A percentile compares a stretch with the other conserved stretches of the same genome.
phyloP scores from a whole-genome alignment of 2,329 filamentous ascomycete genomes.

The Boeremia lycopersici region DNA sequence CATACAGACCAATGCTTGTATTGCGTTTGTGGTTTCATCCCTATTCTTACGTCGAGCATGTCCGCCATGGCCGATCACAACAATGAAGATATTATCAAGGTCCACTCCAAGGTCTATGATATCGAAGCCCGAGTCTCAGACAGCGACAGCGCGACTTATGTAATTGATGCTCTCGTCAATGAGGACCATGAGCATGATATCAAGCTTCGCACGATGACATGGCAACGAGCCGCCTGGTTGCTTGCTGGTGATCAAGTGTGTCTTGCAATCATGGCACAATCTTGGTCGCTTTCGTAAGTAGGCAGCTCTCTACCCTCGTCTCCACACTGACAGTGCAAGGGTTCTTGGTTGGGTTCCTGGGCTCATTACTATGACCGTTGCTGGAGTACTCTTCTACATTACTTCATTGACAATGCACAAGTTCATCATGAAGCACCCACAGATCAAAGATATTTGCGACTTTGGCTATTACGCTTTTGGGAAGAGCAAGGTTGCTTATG shows the following conservation, averaged over 20 bases:
- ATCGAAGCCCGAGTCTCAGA: slow-evolving; percentile 20
- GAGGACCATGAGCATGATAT: slow-evolving; percentile 57
- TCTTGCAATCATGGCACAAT: slow-evolving; percentile 90
- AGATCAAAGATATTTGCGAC: slow-evolving; percentile 89
- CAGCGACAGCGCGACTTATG: slow-evolving; percentile 16
- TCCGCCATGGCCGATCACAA: slow-evolving; percentile 10
- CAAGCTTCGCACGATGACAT: slow-evolving; percentile 53
- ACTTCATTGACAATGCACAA: slow-evolving; percentile 70
- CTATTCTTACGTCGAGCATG: background rate
- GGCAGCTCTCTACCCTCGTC: no score
- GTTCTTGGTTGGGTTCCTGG: slow-evolving; percentile 84
- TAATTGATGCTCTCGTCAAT: slow-evolving; percentile 21
- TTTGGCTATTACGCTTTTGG: slow-evolving; percentile 92
- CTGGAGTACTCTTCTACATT: slow-evolving; percentile 81
- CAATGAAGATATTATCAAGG: slow-evolving; percentile 2
- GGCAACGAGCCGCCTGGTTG: slow-evolving; percentile 76
- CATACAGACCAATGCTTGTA: background rate
- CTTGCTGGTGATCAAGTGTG: slow-evolving; percentile 96
- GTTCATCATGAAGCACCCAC: slow-evolving; percentile 86
- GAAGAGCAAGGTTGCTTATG: slow-evolving; percentile 74
- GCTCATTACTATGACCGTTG: slow-evolving; percentile 79
- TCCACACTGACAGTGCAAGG: slow-evolving; percentile 20
- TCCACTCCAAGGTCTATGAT: slow-evolving; percentile 16
- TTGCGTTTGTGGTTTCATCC: background rate
- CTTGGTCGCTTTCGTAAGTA: slow-evolving; percentile 78